These are phyloP conservation scores for Phytopythium kandeliae DNA, from an alignment of 352 stramenopile species.

Conservation along the genomic window DNA sequence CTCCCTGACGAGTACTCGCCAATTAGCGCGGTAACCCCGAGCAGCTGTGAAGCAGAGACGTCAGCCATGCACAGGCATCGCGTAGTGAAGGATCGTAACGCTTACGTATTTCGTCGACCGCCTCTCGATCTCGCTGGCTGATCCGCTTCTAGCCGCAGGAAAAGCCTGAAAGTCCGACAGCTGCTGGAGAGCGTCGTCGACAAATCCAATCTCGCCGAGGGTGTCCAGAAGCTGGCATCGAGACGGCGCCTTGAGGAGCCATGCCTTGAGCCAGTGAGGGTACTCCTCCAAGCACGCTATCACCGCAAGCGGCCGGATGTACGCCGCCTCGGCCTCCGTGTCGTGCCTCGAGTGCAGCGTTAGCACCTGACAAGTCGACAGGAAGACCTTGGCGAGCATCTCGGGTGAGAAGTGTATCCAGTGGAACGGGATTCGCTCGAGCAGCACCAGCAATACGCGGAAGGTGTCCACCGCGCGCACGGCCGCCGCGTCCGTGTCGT, in stretches of 20 bases:
- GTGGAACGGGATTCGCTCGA: slow-evolving; percentile 28
- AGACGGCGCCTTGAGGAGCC: slow-evolving; percentile 35
- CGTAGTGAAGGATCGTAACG: not conserved
- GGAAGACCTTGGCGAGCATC: slow-evolving; percentile 28
- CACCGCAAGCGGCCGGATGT: slow-evolving; percentile 17
- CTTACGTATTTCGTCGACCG: slow-evolving; percentile 24
- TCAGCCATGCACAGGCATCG: not conserved
- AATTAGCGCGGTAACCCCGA: slow-evolving; percentile 23
- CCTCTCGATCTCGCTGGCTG: slow-evolving; percentile 13
- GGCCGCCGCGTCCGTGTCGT: slow-evolving; percentile 1
- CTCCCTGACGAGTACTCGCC: slow-evolving; percentile 24
- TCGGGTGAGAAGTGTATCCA: slow-evolving; percentile 59
- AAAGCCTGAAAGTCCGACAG: slow-evolving; percentile 35
- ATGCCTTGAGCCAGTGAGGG: slow-evolving; percentile 40
- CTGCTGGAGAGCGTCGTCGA: slow-evolving; percentile 30
- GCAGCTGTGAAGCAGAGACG: slow-evolving; percentile 8
- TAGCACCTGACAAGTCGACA: slow-evolving; percentile 40
- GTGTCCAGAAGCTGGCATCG: slow-evolving; percentile 9
- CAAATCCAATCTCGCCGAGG: slow-evolving; percentile 26
- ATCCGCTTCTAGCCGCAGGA: not conserved
- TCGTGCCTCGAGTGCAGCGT: slow-evolving; percentile 25
- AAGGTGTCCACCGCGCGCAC: slow-evolving; percentile 28
- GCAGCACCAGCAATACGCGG: slow-evolving; percentile 30
- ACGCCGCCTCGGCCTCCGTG: slow-evolving; percentile 17
- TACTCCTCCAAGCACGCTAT: slow-evolving; percentile 25